Base-by-base conservation (phyloP, 108 stramenopile species). In the Pseudonitzschia pungens region DNA sequence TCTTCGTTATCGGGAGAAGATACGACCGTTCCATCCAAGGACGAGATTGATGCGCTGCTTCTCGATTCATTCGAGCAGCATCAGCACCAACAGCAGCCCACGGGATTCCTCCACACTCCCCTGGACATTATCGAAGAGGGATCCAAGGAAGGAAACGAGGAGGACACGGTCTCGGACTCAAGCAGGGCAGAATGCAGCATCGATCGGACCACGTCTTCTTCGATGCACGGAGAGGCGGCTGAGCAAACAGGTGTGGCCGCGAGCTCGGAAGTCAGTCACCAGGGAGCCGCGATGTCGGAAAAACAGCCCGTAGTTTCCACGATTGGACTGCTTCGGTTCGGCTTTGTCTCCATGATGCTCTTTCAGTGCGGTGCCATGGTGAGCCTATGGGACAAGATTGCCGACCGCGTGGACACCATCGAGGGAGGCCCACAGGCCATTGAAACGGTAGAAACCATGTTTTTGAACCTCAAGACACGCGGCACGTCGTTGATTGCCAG, bases 51-150 rank as follows among this genome's bases (percentile, higher is more conserved):
- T 3, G 15, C 21, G 9, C 21, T 58, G n/a, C 14, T 58, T 3
- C 60, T 62, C 33, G n/a, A 67, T 50, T 67, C 66, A 4, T 67
- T 67, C 42, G 66, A 67, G 43, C 66, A 67, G n/a, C n/a, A n/a
- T n/a, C n/a, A n/a, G n/a, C n/a, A n/a, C n/a, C n/a, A n/a, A n/a
- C n/a, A n/a, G n/a, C n/a, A n/a, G n/a, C n/a, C n/a, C 27, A 16
- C 14, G 22, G 44, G 50, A 26, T 67, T 67, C 26, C 66, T 45
- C 8, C 66, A 67, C 36, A 67, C 66, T 12, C 66, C 16, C 22
- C 36, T 67, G 18, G 66, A 67, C 20, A 41, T 67, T n/a, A 67
- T 67, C 21, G 24, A 48, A 22, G 66, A 67, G 22, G 66, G 28
- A 29, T 22, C 43, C 21, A 4, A 18, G 11, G 45, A 67, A 28